Evolutionary conservation across 1,284 basidiomycete genomes (phyloP).

Genomic region (Athelia sp.): DNA sequence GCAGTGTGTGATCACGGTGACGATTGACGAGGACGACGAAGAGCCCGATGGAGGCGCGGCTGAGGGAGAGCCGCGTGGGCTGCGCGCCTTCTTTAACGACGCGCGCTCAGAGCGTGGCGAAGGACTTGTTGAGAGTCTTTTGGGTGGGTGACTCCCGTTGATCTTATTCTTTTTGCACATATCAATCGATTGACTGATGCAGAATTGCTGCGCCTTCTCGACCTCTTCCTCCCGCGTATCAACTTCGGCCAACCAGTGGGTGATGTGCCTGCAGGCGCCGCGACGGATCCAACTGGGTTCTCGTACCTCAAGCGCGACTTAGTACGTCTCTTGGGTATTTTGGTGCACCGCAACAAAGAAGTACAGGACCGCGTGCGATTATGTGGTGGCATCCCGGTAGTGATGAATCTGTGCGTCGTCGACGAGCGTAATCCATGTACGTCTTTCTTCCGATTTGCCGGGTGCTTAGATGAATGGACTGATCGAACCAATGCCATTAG

Average conservation of each 20-base stretch:
- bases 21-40: constrained; percentile 46
- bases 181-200: too few relatives aligned
- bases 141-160: constrained; percentile 42
- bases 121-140: constrained; percentile 50
- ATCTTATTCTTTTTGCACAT: constrained; percentile 3
- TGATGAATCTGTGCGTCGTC: constrained; percentile 83
- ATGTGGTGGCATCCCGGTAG: constrained; percentile 69
- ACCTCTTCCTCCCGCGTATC: constrained; percentile 75
- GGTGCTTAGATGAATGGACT: background rate
- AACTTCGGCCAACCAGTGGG: constrained; percentile 59
- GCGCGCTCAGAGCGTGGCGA: constrained; percentile 31
- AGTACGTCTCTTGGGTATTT: constrained; percentile 73
- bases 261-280: constrained; percentile 15
- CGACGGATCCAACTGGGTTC: constrained; percentile 54
- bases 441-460: too few relatives aligned
- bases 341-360: constrained; percentile 55
- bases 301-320: constrained; percentile 79
- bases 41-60: background rate
- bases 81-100: constrained; percentile 39
- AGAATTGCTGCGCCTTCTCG: constrained; percentile 68
- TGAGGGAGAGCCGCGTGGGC: constrained; percentile 12
- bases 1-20: constrained; percentile 70
- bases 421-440: constrained; percentile 89
- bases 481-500: constrained; percentile 33
- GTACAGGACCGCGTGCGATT: constrained; percentile 72